Evolutionary conservation across 2,329 filamentous ascomycete species (phyloP), one percentile per base, ranked within the genome.

Genomic region (Pyricularia sp.): DNA sequence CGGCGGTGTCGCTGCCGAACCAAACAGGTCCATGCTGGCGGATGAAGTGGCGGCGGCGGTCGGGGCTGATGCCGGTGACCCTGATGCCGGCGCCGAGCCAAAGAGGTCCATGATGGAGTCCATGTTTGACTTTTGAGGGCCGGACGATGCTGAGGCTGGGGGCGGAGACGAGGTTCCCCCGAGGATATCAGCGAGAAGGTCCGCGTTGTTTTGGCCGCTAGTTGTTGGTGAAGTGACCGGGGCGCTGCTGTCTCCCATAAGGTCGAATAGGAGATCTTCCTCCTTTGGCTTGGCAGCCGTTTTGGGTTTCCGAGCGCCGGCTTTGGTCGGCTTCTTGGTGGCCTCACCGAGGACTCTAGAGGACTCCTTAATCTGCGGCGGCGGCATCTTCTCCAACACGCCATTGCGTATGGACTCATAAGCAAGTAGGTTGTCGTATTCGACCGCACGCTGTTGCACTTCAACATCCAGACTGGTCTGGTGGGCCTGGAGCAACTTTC

Each of bases 321-420:
- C 83, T 75, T 90, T 88, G 78, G 87, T 90, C 74, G 90, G 87
- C 78, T 89, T 89, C 70, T 79, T 78, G 36, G 77, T 71, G 0
- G 93, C 90, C 75, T 94, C 91, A 63, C 94, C 94, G 23, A 99
- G 84, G 3, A 97, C 94, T 70, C 94, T 86, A 68, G 95, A 94
- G 78, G 97, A 93, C 77, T 99, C 95, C 73, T 94, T 93, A 75
- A 99, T 98, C 78, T 98, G 94, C 10, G 95, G 95, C 1, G 95
- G 88, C 9, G 95, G 95, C 96, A 99, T 99, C 78, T 95, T 96
- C 80, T 99, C 95, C 12, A 99, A 83, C 2, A 99, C 95, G 69
- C 95, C 95, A 70, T 87, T 87, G 68, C 94, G 89, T 69, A 99
- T 92, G 70, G 93, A 85, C 73, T 99, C 94, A 75, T 93, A 93